Evolutionary conservation across 129 eudicot species (phyloP).

Genomic region (Chrysanthemum makinoi): DNA sequence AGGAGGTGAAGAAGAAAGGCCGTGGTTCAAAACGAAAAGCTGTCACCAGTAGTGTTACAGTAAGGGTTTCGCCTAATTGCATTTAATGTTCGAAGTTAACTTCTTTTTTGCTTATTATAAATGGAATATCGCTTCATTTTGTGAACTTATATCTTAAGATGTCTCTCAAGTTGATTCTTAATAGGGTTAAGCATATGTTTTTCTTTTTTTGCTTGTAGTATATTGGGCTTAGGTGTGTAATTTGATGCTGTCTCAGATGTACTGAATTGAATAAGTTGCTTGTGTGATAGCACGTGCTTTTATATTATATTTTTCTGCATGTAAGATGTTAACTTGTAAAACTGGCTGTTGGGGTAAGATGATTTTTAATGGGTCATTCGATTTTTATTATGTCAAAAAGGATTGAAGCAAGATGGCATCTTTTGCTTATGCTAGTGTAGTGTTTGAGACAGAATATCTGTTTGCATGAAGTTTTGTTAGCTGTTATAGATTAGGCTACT

Average conservation of each 20-base stretch:
- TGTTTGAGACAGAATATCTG: no score
- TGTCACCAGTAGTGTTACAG: slow-evolving; percentile 53
- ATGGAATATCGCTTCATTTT: neutral
- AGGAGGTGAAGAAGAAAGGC: slow-evolving; percentile 61
- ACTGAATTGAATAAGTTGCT: neutral
- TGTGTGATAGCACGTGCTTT: neutral
- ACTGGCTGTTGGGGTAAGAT: no score
- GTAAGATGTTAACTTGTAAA: no score
- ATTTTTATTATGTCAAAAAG: no score
- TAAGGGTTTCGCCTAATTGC: slow-evolving; percentile 24
- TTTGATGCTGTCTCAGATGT: neutral
- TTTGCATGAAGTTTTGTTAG: no score
- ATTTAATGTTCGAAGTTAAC: neutral
- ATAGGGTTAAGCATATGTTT: neutral
- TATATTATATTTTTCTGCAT: no score
- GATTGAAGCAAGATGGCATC: no score
- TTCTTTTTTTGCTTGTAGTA: neutral
- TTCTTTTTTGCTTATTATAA: neutral
- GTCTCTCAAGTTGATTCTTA: neutral
- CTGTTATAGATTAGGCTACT: no score
- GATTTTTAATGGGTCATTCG: no score
- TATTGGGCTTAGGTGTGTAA: neutral
- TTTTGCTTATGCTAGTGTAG: no score
- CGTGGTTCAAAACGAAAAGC: slow-evolving; percentile 79
- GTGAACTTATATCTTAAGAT: no score